A percentile compares a stretch with the other conserved stretches of the same genome.
phyloP scores from a whole-genome alignment of 1,284 basidiomycete genomes.

The Boletellus dicymbophilus region DNA sequence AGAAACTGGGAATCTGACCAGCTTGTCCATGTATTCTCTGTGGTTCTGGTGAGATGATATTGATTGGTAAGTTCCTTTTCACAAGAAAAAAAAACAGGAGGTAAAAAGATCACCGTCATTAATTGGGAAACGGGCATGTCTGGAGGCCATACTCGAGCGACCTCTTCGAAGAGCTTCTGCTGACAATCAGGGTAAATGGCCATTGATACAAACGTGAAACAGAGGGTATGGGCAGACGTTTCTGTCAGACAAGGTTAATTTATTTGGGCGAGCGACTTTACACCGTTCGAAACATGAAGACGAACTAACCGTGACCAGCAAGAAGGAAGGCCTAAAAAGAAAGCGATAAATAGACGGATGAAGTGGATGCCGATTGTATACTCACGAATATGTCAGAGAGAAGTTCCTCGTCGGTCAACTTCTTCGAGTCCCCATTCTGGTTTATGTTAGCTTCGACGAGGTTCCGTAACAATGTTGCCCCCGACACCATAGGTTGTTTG shows the following conservation, averaged over 20 bases:
- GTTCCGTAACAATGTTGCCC: conserved; percentile 41
- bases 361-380: background rate
- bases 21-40: conserved; percentile 35
- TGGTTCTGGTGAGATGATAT: conserved; percentile 30
- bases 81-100: background rate
- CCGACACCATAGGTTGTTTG: conserved; percentile 28
- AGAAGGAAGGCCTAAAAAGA: conserved; percentile 38
- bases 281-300: background rate
- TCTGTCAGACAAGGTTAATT: conserved; percentile 29
- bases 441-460: conserved; percentile 48
- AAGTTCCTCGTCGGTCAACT: conserved; percentile 44
- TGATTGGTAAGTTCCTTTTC: background rate
- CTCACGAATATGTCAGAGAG: conserved; percentile 48
- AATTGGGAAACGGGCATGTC: conserved; percentile 25
- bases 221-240: conserved; percentile 46
- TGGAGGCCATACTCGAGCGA: conserved; percentile 36
- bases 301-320: conserved; percentile 31
- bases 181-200: conserved; percentile 49
- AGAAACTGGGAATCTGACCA: conserved; percentile 24
- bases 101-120: conserved; percentile 10
- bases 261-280: background rate
- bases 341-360: background rate
- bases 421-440: conserved; percentile 29
- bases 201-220: conserved; percentile 42
- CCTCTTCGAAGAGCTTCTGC: conserved; percentile 42